Conservation (phyloP, 495 filamentous ascomycete species). For the Lepidopterella palustris region DNA sequence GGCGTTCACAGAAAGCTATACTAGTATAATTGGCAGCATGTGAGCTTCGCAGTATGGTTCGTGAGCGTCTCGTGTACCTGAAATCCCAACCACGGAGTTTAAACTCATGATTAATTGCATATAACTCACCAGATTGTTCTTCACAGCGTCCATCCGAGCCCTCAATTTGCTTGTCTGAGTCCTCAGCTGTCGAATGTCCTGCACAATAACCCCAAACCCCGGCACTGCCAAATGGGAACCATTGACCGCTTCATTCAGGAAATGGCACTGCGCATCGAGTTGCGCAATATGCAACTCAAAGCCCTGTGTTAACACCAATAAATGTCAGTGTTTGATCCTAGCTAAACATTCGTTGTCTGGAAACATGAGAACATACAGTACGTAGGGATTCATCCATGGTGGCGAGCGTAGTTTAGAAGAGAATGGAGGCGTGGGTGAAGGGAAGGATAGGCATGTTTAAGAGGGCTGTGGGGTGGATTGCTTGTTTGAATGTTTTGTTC, state of each 20-base stretch:
- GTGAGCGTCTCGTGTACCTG: no score
- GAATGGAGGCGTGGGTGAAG: no score
- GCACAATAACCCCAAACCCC: background rate
- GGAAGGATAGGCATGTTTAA: no score
- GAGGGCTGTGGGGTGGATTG: no score
- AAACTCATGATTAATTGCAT: background rate
- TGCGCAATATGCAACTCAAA: slow-evolving; percentile 8
- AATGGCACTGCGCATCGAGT: slow-evolving; percentile 2
- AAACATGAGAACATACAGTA: background rate
- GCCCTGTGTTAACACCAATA: background rate
- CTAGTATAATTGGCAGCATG: no score
- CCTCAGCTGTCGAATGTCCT: background rate
- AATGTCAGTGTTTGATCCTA: background rate
- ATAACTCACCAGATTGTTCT: background rate
- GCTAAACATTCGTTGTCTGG: no score
- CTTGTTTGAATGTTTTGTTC: no score
- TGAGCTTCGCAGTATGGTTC: no score
- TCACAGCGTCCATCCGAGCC: background rate
- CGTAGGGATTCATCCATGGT: background rate
- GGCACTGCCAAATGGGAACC: background rate
- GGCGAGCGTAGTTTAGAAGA: no score
- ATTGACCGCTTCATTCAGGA: background rate
- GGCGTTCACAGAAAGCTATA: no score
- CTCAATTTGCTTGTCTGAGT: background rate
- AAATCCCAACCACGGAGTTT: no score